Evolutionary conservation across 2,329 filamentous ascomycete species (phyloP).

Genomic region (Botrytis deweyae): DNA sequence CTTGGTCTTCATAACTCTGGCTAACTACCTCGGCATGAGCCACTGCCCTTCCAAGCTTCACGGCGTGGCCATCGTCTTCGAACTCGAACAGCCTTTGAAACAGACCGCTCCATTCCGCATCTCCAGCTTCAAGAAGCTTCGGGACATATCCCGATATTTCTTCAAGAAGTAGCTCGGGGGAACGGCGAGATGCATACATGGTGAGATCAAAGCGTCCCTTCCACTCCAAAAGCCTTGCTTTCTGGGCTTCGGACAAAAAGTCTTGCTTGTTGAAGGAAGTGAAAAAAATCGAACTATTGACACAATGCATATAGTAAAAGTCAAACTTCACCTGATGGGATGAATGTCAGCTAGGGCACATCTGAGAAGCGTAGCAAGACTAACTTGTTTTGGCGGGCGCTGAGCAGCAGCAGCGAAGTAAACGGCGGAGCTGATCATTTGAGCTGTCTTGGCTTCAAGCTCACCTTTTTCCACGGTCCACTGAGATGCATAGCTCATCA

Average conservation of each 20-base stretch:
- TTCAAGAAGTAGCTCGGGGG: conserved; percentile 58
- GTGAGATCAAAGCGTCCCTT: conserved; percentile 74
- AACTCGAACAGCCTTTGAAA: conserved; percentile 49
- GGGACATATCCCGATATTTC: conserved; percentile 62
- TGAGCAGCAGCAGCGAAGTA: conserved; percentile 55
- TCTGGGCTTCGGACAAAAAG: conserved; percentile 61
- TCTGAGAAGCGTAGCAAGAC: not conserved
- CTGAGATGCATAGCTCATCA: conserved; percentile 59
- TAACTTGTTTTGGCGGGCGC: conserved; percentile 54
- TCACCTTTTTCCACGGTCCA: conserved; percentile 56
- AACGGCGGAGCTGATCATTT: conserved; percentile 68
- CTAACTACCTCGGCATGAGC: conserved; percentile 59
- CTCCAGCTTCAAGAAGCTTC: conserved; percentile 35
- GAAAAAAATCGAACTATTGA: conserved; percentile 74
- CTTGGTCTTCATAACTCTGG: conserved; percentile 46
- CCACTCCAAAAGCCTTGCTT: conserved; percentile 73
- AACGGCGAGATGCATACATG: conserved; percentile 69
- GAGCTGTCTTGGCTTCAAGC: conserved; percentile 52
- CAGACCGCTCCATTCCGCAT: conserved; percentile 41
- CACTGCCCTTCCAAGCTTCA: conserved; percentile 72
- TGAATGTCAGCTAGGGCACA: not conserved
- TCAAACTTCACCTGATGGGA: conserved; percentile 64
- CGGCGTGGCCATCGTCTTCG: conserved; percentile 76
- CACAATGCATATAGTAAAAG: conserved; percentile 78
- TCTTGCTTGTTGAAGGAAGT: conserved; percentile 59